phyloP scores from a whole-genome alignment of 768 basidiomycete species.

The Russula virescens region DNA sequence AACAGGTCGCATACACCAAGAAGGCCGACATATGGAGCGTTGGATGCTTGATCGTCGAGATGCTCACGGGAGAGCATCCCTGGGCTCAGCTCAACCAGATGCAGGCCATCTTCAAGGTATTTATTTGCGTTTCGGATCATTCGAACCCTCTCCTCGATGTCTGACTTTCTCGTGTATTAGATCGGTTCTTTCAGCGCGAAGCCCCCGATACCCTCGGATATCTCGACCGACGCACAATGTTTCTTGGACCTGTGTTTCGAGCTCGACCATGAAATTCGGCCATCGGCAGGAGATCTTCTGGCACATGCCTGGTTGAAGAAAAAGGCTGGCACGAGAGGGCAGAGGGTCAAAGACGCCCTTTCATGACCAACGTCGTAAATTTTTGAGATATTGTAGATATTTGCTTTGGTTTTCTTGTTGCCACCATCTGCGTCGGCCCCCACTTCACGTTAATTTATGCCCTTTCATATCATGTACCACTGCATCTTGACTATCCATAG shows the following conservation, averaged over 20 bases:
- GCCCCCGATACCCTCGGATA: conserved; percentile 86
- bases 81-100: conserved; percentile 96
- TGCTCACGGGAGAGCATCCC: conserved; percentile 94
- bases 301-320: conserved; percentile 63
- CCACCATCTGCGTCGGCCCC: not conserved
- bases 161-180: conserved; percentile 35
- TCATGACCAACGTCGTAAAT: not conserved
- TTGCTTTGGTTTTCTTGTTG: no score
- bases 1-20: conserved; percentile 85
- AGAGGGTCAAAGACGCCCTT: conserved; percentile 4
- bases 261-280: conserved; percentile 72
- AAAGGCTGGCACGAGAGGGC: conserved; percentile 11
- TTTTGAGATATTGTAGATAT: no score
- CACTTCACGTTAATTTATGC: not conserved
- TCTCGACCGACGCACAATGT: conserved; percentile 80
- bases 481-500: not conserved
- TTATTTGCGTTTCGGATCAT: conserved; percentile 1
- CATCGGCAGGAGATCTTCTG: conserved; percentile 70
- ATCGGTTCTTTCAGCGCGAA: conserved; percentile 86
- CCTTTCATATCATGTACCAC: no score
- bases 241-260: conserved; percentile 87
- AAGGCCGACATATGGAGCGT: conserved; percentile 98
- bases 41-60: conserved; percentile 91
- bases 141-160: not conserved
- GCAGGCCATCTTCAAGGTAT: conserved; percentile 97